Percentiles rank a stretch among this genome's conserved stretches.
Conservation (phyloP, 208 protist genomes). For the Acanthamoeba pearcei region DNA sequence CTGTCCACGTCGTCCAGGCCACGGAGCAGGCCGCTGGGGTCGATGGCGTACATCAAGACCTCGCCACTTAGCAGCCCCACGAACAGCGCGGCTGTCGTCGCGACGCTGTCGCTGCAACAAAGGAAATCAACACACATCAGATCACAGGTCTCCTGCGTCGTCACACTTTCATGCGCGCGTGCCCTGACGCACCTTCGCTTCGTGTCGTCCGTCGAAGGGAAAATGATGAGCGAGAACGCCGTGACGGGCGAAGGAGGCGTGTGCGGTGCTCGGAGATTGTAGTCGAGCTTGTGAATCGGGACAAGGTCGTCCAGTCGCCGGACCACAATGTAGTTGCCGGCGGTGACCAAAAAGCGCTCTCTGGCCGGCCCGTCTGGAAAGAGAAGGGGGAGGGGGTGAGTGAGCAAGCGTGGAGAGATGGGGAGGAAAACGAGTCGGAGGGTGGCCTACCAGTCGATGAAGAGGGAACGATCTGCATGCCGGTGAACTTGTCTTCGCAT, state of each 20-base stretch:
- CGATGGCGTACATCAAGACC: slow-evolving; percentile 33
- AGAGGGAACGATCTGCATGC: slow-evolving; percentile 41
- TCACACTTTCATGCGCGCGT: not conserved
- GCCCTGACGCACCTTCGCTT: not conserved
- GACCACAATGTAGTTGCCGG: slow-evolving; percentile 30
- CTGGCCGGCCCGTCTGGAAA: not conserved
- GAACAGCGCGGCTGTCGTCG: not conserved
- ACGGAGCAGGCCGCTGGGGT: slow-evolving; percentile 10
- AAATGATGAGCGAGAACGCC: not conserved
- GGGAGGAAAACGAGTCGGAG: not conserved
- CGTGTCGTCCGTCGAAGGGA: slow-evolving; percentile 15
- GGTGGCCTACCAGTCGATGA: not conserved
- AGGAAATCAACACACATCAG: not conserved
- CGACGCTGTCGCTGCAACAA: not conserved
- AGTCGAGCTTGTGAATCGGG: slow-evolving; percentile 52
- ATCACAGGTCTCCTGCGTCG: not conserved
- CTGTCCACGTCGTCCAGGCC: not conserved
- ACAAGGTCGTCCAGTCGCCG: slow-evolving; percentile 48
- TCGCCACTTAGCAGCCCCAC: slow-evolving; percentile 48
- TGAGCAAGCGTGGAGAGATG: not conserved
- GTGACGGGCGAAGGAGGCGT: slow-evolving; percentile 60
- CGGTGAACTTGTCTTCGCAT: slow-evolving; percentile 49
- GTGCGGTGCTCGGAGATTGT: slow-evolving; percentile 26
- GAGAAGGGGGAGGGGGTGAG: not conserved
- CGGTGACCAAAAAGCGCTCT: slow-evolving; percentile 19